phyloP scores from a whole-genome alignment of 768 basidiomycete genomes.

The Hericium rajendrae region DNA sequence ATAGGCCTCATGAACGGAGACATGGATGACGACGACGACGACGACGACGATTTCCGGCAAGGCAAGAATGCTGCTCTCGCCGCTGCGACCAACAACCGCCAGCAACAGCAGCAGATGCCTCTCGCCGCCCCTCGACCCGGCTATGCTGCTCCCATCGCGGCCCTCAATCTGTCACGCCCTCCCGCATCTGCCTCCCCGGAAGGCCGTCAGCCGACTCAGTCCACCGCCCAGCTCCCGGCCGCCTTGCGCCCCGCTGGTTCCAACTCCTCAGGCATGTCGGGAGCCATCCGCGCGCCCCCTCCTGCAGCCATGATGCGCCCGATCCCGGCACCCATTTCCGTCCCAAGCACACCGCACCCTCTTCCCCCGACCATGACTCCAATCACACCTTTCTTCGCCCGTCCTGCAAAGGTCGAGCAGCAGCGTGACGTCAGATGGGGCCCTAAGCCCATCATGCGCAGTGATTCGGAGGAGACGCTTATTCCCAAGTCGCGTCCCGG shows the following conservation, averaged over 20 bases:
- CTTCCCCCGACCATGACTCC: conserved; percentile 70
- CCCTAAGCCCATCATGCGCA: conserved; percentile 47
- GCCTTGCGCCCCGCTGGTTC: conserved; percentile 18
- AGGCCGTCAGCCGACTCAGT: conserved; percentile 15
- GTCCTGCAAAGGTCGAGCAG: conserved; percentile 37
- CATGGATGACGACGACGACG: conserved; percentile 36
- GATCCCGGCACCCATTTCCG: conserved; percentile 21
- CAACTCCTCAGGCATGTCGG: conserved; percentile 15
- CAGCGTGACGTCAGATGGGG: conserved; percentile 29
- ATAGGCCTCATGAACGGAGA: conserved; percentile 36
- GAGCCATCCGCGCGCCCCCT: conserved; percentile 17
- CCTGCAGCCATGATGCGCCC: conserved; percentile 14
- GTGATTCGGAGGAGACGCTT: conserved; percentile 56
- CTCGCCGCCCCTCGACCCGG: conserved; percentile 68
- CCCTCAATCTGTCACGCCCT: conserved; percentile 48
- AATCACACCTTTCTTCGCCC: conserved; percentile 68
- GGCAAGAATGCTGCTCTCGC: conserved; percentile 11
- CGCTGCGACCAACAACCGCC: background rate
- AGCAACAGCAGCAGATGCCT: conserved; percentile 19
- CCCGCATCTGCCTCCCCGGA: conserved; percentile 23
- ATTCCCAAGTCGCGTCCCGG: conserved; percentile 50
- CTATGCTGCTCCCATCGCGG: conserved; percentile 61
- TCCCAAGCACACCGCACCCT: conserved; percentile 58
- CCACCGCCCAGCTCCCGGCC: conserved; percentile 15
- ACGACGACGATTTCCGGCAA: conserved; percentile 23